Conservation (phyloP, 768 basidiomycete species). For the Hypholoma sublateritium region DNA sequence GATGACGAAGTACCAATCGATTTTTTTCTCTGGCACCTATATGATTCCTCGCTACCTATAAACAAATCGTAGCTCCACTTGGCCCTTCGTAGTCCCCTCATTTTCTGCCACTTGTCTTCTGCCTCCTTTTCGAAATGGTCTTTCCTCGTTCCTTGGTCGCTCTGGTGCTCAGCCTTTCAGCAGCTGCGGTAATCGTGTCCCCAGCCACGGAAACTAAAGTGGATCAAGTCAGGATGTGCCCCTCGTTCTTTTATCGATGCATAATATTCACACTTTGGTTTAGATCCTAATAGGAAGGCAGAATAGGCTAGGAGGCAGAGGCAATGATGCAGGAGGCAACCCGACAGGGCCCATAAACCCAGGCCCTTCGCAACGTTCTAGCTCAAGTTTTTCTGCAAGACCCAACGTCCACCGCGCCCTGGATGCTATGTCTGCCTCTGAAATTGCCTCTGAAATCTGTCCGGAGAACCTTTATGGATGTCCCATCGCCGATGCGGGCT, state of each 20-base stretch:
- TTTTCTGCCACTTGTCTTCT: background rate
- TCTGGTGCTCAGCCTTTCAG: background rate
- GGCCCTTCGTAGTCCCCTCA: too few relatives aligned
- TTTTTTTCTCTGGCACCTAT: too few relatives aligned
- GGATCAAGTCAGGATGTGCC: too few relatives aligned
- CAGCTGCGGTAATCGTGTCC: background rate
- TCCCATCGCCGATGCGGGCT: conserved; percentile 10
- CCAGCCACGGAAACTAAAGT: background rate
- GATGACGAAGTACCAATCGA: too few relatives aligned
- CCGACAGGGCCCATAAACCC: background rate
- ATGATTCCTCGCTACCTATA: too few relatives aligned
- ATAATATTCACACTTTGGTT: too few relatives aligned
- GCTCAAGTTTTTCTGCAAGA: too few relatives aligned
- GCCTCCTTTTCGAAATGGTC: background rate
- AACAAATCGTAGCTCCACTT: too few relatives aligned
- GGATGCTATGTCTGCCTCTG: conserved; percentile 1
- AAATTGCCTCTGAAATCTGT: conserved; percentile 13
- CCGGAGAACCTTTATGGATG: conserved; percentile 10
- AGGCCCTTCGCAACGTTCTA: conserved; percentile 9
- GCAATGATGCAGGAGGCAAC: background rate
- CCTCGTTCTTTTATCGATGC: too few relatives aligned
- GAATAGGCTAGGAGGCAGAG: background rate
- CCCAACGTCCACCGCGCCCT: background rate
- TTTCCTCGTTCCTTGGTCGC: background rate
- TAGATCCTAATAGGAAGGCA: too few relatives aligned